Percentiles rank a stretch among this genome's conserved stretches.
phyloP scores from a whole-genome alignment of 768 basidiomycete genomes.

The Asterophora parasitica region DNA sequence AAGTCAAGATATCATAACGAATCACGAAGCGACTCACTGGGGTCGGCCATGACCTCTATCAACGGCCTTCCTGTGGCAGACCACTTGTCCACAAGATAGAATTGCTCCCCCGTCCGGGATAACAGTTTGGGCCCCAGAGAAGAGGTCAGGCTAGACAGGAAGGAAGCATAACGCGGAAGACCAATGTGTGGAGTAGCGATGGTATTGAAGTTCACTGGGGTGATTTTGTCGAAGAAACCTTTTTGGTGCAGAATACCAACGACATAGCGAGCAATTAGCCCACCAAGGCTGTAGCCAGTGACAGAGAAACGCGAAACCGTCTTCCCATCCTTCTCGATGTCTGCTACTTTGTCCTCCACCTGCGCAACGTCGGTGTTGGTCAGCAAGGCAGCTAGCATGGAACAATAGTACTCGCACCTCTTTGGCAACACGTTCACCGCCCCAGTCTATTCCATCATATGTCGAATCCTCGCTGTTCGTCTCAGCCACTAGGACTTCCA shows the following conservation, averaged over 20 bases:
- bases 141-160: slow-evolving; percentile 48
- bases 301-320: slow-evolving; percentile 67
- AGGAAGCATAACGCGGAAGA: slow-evolving; percentile 56
- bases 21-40: slow-evolving; percentile 36
- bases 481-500: slow-evolving; percentile 62
- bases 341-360: slow-evolving; percentile 53
- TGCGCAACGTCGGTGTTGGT: slow-evolving; percentile 20
- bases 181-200: slow-evolving; percentile 84
- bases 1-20: neutral
- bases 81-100: slow-evolving; percentile 73
- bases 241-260: slow-evolving; percentile 65
- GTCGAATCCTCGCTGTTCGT: slow-evolving; percentile 63
- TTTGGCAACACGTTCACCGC: slow-evolving; percentile 71
- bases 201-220: slow-evolving; percentile 78
- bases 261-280: slow-evolving; percentile 75
- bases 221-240: slow-evolving; percentile 65
- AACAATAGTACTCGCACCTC: slow-evolving; percentile 46
- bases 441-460: slow-evolving; percentile 84
- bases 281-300: slow-evolving; percentile 78
- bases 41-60: slow-evolving; percentile 77
- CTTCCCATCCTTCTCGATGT: slow-evolving; percentile 47
- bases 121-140: slow-evolving; percentile 64
- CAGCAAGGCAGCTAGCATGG: neutral
- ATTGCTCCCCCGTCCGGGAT: slow-evolving; percentile 77
- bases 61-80: slow-evolving; percentile 60